These are phyloP conservation scores for Rhododendron ovatum DNA, from an alignment of 148 eudicot species.

Conservation along the genomic window DNA sequence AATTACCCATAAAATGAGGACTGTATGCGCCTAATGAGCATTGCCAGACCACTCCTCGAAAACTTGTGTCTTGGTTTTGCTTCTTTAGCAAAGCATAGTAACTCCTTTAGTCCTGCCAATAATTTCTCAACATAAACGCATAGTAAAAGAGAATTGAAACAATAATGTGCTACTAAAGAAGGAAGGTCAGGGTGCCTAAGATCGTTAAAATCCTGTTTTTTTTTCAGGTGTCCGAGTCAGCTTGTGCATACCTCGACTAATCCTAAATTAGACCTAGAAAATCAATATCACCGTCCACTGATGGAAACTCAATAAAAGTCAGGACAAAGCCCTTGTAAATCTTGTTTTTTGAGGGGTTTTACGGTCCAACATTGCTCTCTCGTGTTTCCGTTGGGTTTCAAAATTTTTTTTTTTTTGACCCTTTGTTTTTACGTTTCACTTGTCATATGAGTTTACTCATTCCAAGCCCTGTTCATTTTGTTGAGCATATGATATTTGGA, in stretches of 20 bases:
- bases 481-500: too few relatives aligned
- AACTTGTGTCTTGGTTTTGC: neutral
- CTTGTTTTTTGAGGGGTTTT: neutral
- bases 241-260: neutral
- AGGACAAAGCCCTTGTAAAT: neutral
- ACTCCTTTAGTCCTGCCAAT: slow-evolving; percentile 3
- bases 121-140: neutral
- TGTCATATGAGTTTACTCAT: neutral
- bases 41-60: neutral
- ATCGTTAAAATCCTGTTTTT: neutral
- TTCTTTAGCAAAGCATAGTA: neutral
- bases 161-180: neutral
- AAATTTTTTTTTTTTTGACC: neutral
- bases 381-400: neutral
- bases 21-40: neutral
- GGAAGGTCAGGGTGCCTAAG: neutral
- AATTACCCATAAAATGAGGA: neutral
- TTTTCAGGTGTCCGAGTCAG: neutral
- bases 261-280: neutral
- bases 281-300: too few relatives aligned
- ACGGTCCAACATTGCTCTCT: neutral
- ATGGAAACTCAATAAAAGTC: neutral
- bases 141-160: neutral
- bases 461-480: neutral
- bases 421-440: neutral